Evolutionary conservation across 345 rosid species (phyloP).

Genomic region (Triadica sebifera): DNA sequence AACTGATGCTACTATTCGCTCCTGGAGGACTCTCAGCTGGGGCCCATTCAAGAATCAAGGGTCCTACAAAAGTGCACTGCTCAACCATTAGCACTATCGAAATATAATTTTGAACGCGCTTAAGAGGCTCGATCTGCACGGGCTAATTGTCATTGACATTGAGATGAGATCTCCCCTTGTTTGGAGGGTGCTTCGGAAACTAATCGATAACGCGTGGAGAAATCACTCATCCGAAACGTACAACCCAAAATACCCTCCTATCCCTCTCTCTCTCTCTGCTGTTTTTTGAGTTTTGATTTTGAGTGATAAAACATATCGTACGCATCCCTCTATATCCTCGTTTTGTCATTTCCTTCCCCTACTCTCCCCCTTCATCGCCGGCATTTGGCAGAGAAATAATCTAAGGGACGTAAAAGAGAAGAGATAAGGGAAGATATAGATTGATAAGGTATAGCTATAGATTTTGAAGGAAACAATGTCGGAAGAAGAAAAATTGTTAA

Average conservation of each 20-base stretch:
- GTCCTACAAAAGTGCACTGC: too few species aligned
- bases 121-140: background rate
- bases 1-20: too few species aligned
- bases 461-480: constrained; percentile 49
- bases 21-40: too few species aligned
- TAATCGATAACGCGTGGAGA: constrained; percentile 15
- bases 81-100: too few species aligned
- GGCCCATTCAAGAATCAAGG: too few species aligned
- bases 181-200: constrained; percentile 13
- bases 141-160: background rate
- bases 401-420: too few species aligned
- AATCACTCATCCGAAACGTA: constrained; percentile 43
- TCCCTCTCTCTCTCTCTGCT: constrained; percentile 23
- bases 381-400: constrained; percentile 8
- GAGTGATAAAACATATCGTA: constrained; percentile 25
- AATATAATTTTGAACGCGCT: too few species aligned
- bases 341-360: constrained; percentile 28
- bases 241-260: constrained; percentile 50
- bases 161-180: background rate
- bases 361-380: constrained; percentile 15
- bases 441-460: constrained; percentile 11
- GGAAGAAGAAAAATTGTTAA: constrained; percentile 88
- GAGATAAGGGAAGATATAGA: background rate
- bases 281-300: background rate
- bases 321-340: constrained; percentile 22